These are phyloP conservation scores for Persicaria tinctoria DNA, from an alignment of 148 eudicot species.

Conservation along the genomic window DNA sequence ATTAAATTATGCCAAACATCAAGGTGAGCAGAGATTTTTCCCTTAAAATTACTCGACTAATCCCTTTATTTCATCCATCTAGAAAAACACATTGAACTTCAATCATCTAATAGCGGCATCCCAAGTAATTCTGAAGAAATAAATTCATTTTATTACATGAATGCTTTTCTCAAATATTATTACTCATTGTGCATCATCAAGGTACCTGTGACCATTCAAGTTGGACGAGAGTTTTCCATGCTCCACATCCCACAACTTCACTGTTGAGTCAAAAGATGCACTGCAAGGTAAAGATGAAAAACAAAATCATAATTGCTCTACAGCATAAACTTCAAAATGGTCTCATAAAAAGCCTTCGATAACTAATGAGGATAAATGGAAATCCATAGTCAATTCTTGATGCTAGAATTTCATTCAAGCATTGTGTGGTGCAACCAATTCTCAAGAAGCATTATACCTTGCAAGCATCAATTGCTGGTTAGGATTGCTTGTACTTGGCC, in stretches of 20 bases:
- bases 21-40: neutral
- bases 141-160: neutral
- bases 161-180: neutral
- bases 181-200: neutral
- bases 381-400: neutral
- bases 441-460: constrained; percentile 25
- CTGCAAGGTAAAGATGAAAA: constrained; percentile 18
- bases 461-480: constrained; percentile 45
- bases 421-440: neutral
- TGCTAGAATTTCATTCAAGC: neutral
- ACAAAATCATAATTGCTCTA: neutral
- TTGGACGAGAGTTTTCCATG: constrained; percentile 42
- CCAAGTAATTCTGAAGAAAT: neutral
- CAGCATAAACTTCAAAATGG: neutral
- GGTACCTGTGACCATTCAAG: constrained; percentile 62
- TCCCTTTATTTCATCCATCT: neutral
- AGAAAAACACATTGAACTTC: neutral
- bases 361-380: neutral
- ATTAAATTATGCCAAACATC: neutral
- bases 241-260: constrained; percentile 70
- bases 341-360: neutral
- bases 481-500: constrained; percentile 51
- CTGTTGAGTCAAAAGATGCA: constrained; percentile 71
- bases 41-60: neutral
- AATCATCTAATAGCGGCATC: neutral